Base-by-base conservation (phyloP, 176 grass and related monocot species). In the Ananas comosus region DNA sequence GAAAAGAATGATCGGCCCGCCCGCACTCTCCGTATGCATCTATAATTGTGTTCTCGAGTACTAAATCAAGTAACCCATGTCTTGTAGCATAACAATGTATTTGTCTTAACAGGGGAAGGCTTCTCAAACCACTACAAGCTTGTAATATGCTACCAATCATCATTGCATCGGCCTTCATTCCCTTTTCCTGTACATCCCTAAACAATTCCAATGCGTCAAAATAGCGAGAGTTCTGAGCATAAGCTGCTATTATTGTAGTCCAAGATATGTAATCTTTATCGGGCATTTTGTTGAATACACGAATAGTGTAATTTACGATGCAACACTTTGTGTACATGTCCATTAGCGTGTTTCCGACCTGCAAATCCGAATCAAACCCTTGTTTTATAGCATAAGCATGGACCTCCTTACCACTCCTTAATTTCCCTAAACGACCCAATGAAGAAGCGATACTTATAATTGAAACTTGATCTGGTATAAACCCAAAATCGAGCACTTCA, bases 281-380 rank as follows among this genome's bases (percentile, higher is more conserved):
- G 5, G 64, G 70, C 81, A 92, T 70, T 54, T 81, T 81, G 61
- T 85, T 73, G 72, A 96, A 96, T 24, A 92, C 52, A 25, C 29
- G 53, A 0, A 68, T 54, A 12, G 86, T 70, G 19, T 84, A 96
- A 33, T 76, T 72, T 63, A 81, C 18, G 23, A 66, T 67, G 28
- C 12, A 11, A 48, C 88, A 96, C 69, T 85, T 96, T 51, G 78
- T 80, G 70, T 96, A 92, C 92, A 92, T 96, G 79, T 96, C 92
- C 52, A 96, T 85, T 56, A 96, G 73, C 42, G 86, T 84, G 81
- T 96, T 96, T 59, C 68, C 83, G 51, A 92, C 86, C 82, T 87
- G 83, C 53, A 89, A 75, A 72, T 86, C 82, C 53, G 54, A 80
- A 77, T 84, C 71, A 65, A 96, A 85, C 69, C 61, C 76, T 59